phyloP scores from a whole-genome alignment of 208 protist species.

The Leishmania braziliensis region DNA sequence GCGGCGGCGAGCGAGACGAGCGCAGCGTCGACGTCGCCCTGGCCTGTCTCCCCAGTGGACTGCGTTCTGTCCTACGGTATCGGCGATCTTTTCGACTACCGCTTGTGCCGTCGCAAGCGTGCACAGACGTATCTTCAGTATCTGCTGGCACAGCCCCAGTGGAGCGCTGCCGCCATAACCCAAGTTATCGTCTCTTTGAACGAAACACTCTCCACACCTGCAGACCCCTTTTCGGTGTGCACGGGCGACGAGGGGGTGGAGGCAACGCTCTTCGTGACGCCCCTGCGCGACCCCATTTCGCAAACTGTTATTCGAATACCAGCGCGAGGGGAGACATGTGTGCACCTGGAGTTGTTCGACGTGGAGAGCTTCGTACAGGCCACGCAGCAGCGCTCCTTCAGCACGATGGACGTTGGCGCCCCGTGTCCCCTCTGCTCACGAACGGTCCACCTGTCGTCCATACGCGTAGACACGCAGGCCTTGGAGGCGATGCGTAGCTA shows the following conservation, averaged over 20 bases:
- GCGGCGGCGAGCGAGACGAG: neutral
- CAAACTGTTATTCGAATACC: slow-evolving; percentile 53
- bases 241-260: slow-evolving; percentile 26
- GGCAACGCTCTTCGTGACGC: slow-evolving; percentile 41
- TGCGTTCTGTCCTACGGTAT: slow-evolving; percentile 46
- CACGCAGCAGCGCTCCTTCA: slow-evolving; percentile 35
- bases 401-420: slow-evolving; percentile 28
- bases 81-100: slow-evolving; percentile 54
- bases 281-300: slow-evolving; percentile 73
- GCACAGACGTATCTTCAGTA: slow-evolving; percentile 42
- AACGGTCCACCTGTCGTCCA: slow-evolving; percentile 27
- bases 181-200: slow-evolving; percentile 29
- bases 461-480: slow-evolving; percentile 55
- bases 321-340: slow-evolving; percentile 53
- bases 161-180: slow-evolving; percentile 28
- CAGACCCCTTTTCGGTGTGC: slow-evolving; percentile 24
- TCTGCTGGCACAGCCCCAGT: slow-evolving; percentile 33
- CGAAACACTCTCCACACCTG: slow-evolving; percentile 19
- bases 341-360: slow-evolving; percentile 83
- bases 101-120: slow-evolving; percentile 27
- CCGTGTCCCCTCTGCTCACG: slow-evolving; percentile 60
- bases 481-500: slow-evolving; percentile 39
- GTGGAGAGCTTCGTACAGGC: slow-evolving; percentile 62
- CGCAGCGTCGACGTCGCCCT: slow-evolving; percentile 1
- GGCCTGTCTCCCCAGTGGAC: slow-evolving; percentile 20